Percentiles rank a stretch among this genome's conserved stretches.
phyloP scores from a whole-genome alignment of 345 rosid species.

The Sapria himalayana region DNA sequence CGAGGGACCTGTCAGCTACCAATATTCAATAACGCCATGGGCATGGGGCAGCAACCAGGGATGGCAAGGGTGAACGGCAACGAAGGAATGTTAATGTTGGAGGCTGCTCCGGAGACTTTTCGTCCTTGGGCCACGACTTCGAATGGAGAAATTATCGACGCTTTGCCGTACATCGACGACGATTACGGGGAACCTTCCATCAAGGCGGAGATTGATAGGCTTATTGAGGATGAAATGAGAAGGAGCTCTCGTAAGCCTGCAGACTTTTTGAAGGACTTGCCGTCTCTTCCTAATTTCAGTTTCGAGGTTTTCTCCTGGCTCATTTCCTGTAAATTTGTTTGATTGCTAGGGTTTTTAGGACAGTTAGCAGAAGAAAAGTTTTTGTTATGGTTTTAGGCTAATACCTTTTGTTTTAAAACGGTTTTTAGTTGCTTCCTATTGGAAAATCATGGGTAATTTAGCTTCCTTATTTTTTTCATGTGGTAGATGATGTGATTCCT shows the following conservation, averaged over 20 bases:
- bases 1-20: too few relatives aligned
- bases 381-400: too few relatives aligned
- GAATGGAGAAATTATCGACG: constrained; percentile 59
- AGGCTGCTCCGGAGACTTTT: constrained; percentile 35
- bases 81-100: constrained; percentile 60
- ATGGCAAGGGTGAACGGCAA: constrained; percentile 15
- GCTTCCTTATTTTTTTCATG: too few relatives aligned
- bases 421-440: too few relatives aligned
- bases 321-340: neutral
- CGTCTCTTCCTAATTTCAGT: constrained; percentile 42
- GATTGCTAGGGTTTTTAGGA: neutral
- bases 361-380: neutral
- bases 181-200: constrained; percentile 57
- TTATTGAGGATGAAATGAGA: constrained; percentile 95
- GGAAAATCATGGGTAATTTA: too few relatives aligned
- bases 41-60: neutral
- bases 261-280: constrained; percentile 66
- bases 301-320: constrained; percentile 30
- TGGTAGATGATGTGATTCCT: too few relatives aligned
- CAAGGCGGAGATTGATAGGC: constrained; percentile 68
- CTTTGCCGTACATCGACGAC: constrained; percentile 90
- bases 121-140: constrained; percentile 44
- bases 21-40: too few relatives aligned
- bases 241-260: constrained; percentile 73
- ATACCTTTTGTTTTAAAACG: too few relatives aligned